phyloP scores from a whole-genome alignment of 495 filamentous ascomycete species.

The Aspergillus funiculosus region DNA sequence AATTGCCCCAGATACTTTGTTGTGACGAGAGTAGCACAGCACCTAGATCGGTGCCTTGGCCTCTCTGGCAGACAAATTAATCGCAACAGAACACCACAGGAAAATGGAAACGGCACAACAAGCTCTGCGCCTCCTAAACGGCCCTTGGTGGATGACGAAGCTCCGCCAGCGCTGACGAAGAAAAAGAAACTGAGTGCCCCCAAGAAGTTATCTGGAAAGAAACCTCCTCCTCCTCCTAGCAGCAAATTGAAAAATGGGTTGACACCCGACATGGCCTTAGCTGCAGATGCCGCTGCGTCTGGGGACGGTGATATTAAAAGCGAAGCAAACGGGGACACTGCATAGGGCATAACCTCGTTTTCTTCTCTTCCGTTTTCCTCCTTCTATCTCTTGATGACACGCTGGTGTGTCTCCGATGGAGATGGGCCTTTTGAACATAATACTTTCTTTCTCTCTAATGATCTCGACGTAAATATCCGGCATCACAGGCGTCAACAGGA shows the following conservation, averaged over 20 bases:
- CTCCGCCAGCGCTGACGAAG: conserved; percentile 35
- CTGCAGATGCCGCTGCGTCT: conserved; percentile 14
- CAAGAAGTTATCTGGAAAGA: conserved; percentile 37
- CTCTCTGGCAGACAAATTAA: conserved; percentile 65
- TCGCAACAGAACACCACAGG: conserved; percentile 43
- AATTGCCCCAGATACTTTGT: conserved; percentile 56
- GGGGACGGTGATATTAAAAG: conserved; percentile 23
- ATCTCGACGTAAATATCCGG: conserved; percentile 30
- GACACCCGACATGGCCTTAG: conserved; percentile 21
- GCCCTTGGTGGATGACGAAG: conserved; percentile 34
- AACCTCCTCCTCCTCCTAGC: conserved; percentile 31
- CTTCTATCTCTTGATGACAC: conserved; percentile 3
- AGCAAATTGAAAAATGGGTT: conserved; percentile 43
- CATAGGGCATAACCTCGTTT: too few relatives aligned
- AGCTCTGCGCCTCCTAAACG: conserved; percentile 37
- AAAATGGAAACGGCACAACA: conserved; percentile 34
- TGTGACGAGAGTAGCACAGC: conserved; percentile 60
- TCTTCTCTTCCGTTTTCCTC: background rate
- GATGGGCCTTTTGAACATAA: conserved; percentile 21
- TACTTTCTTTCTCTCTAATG: conserved; percentile 20
- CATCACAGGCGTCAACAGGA: conserved; percentile 28
- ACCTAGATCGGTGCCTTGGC: conserved; percentile 76
- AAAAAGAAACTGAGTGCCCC: conserved; percentile 42
- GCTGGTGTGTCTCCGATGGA: conserved; percentile 12
- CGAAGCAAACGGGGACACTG: conserved; percentile 23